These are phyloP conservation scores for Orbilia brochopaga DNA, from an alignment of 2,329 filamentous ascomycete species.

Conservation along the genomic window DNA sequence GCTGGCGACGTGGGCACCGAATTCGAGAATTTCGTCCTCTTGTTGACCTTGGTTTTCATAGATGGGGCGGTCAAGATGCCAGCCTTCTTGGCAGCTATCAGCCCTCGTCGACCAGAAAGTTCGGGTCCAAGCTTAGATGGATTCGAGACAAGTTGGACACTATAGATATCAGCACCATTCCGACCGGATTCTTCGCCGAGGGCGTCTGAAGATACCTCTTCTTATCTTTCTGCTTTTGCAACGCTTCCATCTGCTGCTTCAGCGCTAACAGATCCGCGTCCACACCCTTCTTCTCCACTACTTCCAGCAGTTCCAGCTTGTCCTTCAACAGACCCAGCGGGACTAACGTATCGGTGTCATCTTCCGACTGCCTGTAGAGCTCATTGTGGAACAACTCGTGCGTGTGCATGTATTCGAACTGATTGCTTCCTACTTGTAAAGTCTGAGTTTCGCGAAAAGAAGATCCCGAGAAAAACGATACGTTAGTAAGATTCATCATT, in stretches of 20 bases:
- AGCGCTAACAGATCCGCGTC: constrained; percentile 42
- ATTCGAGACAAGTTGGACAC: constrained; percentile 50
- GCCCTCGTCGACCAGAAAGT: constrained; percentile 45
- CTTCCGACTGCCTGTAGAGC: constrained; percentile 42
- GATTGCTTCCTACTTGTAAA: constrained; percentile 48
- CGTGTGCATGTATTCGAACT: constrained; percentile 49
- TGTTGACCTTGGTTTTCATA: constrained; percentile 50
- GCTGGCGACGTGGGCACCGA: constrained; percentile 47
- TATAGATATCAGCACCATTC: constrained; percentile 30
- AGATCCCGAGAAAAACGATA: constrained; percentile 21
- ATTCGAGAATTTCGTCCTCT: constrained; percentile 39
- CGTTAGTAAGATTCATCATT: constrained; percentile 39
- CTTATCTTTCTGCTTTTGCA: constrained; percentile 46
- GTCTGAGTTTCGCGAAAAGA: constrained; percentile 30
- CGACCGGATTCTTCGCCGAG: background rate
- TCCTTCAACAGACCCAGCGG: constrained; percentile 44
- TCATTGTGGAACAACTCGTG: constrained; percentile 46
- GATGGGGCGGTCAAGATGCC: constrained; percentile 39
- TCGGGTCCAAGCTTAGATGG: constrained; percentile 47
- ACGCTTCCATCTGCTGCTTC: constrained; percentile 47
- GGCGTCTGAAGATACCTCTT: constrained; percentile 41
- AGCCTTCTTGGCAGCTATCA: constrained; percentile 48
- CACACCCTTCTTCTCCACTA: constrained; percentile 41
- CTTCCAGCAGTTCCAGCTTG: constrained; percentile 48
- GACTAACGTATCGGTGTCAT: constrained; percentile 21